Percentiles rank a stretch among this genome's conserved stretches.
phyloP scores from a whole-genome alignment of 345 rosid genomes.

The Punica granatum region DNA sequence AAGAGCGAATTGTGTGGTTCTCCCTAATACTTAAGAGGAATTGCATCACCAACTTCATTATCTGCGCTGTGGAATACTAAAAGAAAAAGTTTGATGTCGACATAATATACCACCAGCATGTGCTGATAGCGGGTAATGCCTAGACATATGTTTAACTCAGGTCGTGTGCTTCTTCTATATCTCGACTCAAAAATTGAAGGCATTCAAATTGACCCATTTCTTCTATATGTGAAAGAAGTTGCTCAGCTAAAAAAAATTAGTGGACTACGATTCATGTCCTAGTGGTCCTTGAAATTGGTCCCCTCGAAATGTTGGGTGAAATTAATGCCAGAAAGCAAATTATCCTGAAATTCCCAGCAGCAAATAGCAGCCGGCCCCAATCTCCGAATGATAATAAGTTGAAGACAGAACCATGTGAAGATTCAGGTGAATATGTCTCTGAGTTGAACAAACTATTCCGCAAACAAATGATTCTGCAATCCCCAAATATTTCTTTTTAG shows the following conservation, averaged over 20 bases:
- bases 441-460: neutral
- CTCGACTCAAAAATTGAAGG: neutral
- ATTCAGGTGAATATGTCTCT: neutral
- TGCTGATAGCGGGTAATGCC: neutral
- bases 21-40: no score
- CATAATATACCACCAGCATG: neutral
- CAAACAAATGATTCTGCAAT: neutral
- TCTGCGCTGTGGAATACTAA: neutral
- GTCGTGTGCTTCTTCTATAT: neutral
- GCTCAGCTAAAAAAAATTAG: neutral
- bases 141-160: no score
- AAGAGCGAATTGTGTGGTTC: neutral
- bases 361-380: no score
- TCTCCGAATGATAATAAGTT: neutral
- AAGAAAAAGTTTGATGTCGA: neutral
- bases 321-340: neutral
- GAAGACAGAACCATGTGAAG: conserved; percentile 12
- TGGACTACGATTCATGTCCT: neutral
- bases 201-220: neutral
- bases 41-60: neutral
- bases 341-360: neutral
- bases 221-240: no score
- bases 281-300: neutral
- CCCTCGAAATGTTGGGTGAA: neutral
- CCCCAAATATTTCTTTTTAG: no score